Conservation (phyloP, 2,329 filamentous ascomycete species). For the Elsinoe ampelina region DNA sequence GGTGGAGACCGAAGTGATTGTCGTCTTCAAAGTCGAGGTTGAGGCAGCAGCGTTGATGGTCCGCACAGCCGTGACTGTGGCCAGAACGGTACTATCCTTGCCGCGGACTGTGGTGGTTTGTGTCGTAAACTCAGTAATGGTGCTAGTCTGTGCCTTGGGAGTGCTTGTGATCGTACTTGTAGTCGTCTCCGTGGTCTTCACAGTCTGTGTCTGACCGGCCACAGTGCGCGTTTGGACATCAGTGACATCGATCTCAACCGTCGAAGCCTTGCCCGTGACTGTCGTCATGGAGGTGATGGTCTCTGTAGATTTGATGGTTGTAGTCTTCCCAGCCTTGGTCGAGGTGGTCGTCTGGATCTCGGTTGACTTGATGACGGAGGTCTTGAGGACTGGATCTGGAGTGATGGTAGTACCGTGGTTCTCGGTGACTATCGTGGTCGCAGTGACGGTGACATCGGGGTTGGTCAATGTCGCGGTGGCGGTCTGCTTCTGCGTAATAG, state of each 20-base stretch:
- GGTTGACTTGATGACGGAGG: conserved; percentile 21
- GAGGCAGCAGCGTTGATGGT: conserved; percentile 18
- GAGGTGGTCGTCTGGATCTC: conserved; percentile 16
- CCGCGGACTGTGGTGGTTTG: conserved; percentile 14
- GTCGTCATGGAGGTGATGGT: conserved; percentile 10
- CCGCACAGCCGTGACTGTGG: conserved; percentile 15
- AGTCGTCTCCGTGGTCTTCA: conserved; percentile 18
- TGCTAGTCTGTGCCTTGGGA: conserved; percentile 14
- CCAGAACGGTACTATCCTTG: conserved; percentile 16
- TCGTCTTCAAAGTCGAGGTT: conserved; percentile 18
- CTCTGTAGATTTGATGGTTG: conserved; percentile 15
- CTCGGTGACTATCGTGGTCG: conserved; percentile 21
- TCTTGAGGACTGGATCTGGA: conserved; percentile 22
- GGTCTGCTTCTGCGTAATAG: conserved; percentile 22
- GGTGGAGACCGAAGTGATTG: conserved; percentile 18
- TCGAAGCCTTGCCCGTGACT: conserved; percentile 17
- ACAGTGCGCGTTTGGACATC: conserved; percentile 15
- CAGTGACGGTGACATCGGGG: conserved; percentile 22
- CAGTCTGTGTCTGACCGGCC: conserved; percentile 13
- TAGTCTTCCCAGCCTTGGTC: conserved; percentile 14
- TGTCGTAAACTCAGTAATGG: conserved; percentile 10
- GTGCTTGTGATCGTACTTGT: conserved; percentile 15
- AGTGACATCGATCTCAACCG: conserved; percentile 20
- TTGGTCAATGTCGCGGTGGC: conserved; percentile 22
- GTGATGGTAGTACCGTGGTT: conserved; percentile 29